Evolutionary conservation across 2,329 filamentous ascomycete species (phyloP), one percentile per base, ranked within the genome.

Genomic region (Colletotrichum orbiculare): DNA sequence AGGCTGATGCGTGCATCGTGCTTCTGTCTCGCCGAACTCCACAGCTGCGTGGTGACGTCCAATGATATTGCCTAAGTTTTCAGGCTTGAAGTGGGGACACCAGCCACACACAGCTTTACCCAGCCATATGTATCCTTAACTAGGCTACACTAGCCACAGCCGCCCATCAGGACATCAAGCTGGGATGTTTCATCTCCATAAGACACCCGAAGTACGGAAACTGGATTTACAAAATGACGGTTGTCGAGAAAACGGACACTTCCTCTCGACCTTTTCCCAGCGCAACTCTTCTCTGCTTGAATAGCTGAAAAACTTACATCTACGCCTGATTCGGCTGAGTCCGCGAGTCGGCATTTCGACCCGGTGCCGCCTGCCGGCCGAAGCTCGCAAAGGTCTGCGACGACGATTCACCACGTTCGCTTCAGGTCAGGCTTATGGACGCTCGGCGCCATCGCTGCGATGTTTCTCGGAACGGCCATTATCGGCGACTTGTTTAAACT

Each of bases 21-120:
- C 57, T 60, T 17, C 57, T 54, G 49, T 56, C 15, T 66, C 54
- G 64, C 43, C 17, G 41, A 39, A 60, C 48, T 64, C 60, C 64
- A 64, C 54, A 47, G 4, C 17, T 34, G 42, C 33, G 42, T 47
- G 54, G 60, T 66, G 64, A 66, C 64, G 64, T 66, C 60, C 60
- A 66, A 59, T 60, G 15, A 15, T 13, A 34, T 6, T 60, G 64
- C 64, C 64, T 66, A 6, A 66, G 7, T 38, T 42, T 35, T 38
- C 34, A 66, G 64, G 64, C 60, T 39, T 8, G 15, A 6, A 13
- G 38, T n/a, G 2, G 38, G 8, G 11, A n/a, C 17, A 25, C 4
- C 25, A 52, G 62, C 62, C 62, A 62, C 62, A 6, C 0, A 0
- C 2, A 0, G 6, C 53, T 12, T 41, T 55, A 25, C 25, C 2